Evolutionary conservation across 345 rosid genomes (phyloP).

Genomic region (Populus deltoides): DNA sequence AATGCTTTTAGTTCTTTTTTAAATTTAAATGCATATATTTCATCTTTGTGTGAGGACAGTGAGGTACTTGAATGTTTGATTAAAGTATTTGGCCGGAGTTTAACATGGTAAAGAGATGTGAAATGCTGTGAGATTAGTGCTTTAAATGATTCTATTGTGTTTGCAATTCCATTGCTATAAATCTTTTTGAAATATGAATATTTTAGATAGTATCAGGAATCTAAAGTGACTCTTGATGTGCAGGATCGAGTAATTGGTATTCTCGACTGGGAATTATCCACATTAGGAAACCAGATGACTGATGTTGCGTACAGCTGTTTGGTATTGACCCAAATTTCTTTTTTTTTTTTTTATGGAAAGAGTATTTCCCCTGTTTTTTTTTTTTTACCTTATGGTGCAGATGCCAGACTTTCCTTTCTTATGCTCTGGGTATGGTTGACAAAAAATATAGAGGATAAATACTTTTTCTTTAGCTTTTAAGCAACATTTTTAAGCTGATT

Average conservation of each 20-base stretch:
- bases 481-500: slow-evolving; percentile 1
- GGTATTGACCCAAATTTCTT: slow-evolving; percentile 45
- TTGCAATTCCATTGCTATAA: not conserved
- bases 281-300: slow-evolving; percentile 95
- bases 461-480: not conserved
- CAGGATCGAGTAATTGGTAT: slow-evolving; percentile 93
- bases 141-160: slow-evolving; percentile 7
- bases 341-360: slow-evolving; percentile 7
- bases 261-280: slow-evolving; percentile 95
- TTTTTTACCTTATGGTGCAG: not conserved
- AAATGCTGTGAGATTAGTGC: not conserved
- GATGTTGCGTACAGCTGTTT: slow-evolving; percentile 83
- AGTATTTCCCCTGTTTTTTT: not conserved
- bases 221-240: slow-evolving; percentile 14
- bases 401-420: not conserved
- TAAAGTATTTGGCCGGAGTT: not conserved
- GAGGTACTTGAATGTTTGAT: not conserved
- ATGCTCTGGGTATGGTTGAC: slow-evolving; percentile 8
- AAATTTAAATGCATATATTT: slow-evolving; percentile 2
- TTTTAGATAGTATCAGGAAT: not conserved
- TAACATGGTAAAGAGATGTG: not conserved
- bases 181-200: not conserved
- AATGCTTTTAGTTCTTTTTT: not conserved
- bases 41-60: not conserved
- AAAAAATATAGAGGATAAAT: not conserved